These are phyloP conservation scores for Penicillium vulpinum DNA, from an alignment of 2,329 filamentous ascomycete species.

Conservation along the genomic window DNA sequence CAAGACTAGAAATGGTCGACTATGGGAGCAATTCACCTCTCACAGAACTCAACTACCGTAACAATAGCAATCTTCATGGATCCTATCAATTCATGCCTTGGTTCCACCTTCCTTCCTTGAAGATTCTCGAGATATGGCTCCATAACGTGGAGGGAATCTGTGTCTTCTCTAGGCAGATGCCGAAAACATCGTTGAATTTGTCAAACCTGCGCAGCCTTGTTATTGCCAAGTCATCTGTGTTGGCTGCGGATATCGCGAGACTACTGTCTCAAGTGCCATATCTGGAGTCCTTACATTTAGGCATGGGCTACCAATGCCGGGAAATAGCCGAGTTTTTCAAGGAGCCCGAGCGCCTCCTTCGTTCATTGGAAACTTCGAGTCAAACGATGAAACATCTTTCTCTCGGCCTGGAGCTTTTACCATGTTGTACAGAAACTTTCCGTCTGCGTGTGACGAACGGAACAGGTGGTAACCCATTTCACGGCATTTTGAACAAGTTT, in stretches of 20 bases:
- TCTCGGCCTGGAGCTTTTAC: not conserved
- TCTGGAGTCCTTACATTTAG: conserved; percentile 1
- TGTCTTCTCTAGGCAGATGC: not conserved
- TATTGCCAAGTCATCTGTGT: not conserved
- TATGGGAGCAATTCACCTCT: conserved; percentile 4
- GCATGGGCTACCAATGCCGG: not conserved
- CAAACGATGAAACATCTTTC: not conserved
- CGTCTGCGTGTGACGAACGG: not conserved
- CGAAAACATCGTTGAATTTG: not conserved
- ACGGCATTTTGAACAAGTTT: not conserved
- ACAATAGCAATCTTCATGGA: not conserved
- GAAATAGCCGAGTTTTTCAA: not conserved
- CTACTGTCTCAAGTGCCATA: not conserved
- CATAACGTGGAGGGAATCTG: not conserved
- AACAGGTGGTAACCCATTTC: not conserved
- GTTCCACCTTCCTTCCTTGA: conserved; percentile 7
- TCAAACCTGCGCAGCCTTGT: not conserved
- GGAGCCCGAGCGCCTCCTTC: not conserved
- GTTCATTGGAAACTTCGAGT: not conserved
- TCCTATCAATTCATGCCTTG: conserved; percentile 2
- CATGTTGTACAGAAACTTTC: not conserved
- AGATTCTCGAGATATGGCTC: conserved; percentile 7
- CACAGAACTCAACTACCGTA: too few relatives aligned
- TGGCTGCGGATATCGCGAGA: not conserved
- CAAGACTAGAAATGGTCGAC: conserved; percentile 1